Evolutionary conservation across 495 filamentous ascomycete species (phyloP), one percentile per base, ranked within the genome.

Genomic region (Aspergillus bridgeri): DNA sequence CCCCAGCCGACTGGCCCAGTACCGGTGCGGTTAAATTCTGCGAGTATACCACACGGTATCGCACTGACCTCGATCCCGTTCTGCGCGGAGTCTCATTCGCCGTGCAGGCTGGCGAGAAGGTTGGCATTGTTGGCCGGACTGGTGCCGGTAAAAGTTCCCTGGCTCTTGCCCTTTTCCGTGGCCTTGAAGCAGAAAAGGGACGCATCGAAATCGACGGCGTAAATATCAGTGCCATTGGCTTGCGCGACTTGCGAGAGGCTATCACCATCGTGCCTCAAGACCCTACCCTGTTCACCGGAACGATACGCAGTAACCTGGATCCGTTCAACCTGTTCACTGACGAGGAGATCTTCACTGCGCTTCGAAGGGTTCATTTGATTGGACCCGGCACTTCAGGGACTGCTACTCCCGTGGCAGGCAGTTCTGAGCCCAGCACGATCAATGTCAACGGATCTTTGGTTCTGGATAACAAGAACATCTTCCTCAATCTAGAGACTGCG

Each of bases 261-360:
- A 95, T 99, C 66, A 97, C 95, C 3, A 98, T 99, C 67, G 95
- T 99, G 21, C 95, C 95, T 24, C 95, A 99, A 76, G 95, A 98
- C 65, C 95, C 95, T 3, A 99, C 95, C 0, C 81, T 99, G 2
- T 99, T 99, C 72, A 94, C 89, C 4, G 95, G 95, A 53, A 99
- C 94, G 1, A 90, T 99, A 62, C 84, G 95, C 43, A 92, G 79
- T 67, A 99, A 99, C 67, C 85, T 99, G 2, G 95, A 99, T 71
- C 95, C 95, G 0, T 99, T 99, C 75, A 78, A 81, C 27, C 71
- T 93, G 22, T 96, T 96, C 75, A 95, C 88, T 0, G 92, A 98
- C 64, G 90, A 92, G 55, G 84, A 97, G 56, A 89, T 99, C 46
- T 96, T 95, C 73, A 84, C 82, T 3, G 90, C 89, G 5, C 82